phyloP scores from a whole-genome alignment of 495 filamentous ascomycete genomes.

The Achaetomiella virescens region DNA sequence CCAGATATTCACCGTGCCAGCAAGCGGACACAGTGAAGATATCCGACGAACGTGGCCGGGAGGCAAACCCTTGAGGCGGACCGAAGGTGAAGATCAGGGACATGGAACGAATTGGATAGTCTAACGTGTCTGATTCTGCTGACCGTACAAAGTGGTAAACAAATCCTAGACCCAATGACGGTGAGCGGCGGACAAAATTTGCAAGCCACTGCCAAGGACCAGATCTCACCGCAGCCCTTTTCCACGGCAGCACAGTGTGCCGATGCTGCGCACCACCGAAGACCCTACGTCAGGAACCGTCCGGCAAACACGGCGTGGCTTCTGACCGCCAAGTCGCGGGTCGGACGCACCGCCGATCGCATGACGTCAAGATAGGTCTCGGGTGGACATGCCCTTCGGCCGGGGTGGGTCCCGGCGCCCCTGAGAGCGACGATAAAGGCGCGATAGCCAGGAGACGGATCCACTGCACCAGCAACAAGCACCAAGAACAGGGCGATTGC shows the following conservation, averaged over 20 bases:
- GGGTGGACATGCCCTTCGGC: background rate
- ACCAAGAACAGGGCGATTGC: conserved; percentile 2
- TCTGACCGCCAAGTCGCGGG: conserved; percentile 15
- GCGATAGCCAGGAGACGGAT: background rate
- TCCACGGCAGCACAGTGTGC: background rate
- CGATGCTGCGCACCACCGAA: background rate
- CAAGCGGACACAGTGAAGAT: background rate
- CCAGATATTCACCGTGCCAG: background rate
- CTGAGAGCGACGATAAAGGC: background rate
- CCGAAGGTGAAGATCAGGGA: conserved; percentile 1
- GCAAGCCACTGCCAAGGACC: background rate
- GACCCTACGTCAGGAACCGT: background rate
- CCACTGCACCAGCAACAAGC: background rate
- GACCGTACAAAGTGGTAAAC: background rate
- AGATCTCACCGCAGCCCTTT: background rate
- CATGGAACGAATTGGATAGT: background rate
- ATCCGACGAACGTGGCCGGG: background rate
- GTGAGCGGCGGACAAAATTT: background rate
- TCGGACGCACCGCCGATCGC: conserved; percentile 16
- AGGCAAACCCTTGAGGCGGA: background rate
- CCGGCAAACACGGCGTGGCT: conserved; percentile 7
- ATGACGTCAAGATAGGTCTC: conserved; percentile 20
- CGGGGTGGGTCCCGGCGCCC: conserved; percentile 7
- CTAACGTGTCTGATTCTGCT: background rate
- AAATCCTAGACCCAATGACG: background rate